Conservation (phyloP, 2,329 filamentous ascomycete genomes). For the Periconia sp. region DNA sequence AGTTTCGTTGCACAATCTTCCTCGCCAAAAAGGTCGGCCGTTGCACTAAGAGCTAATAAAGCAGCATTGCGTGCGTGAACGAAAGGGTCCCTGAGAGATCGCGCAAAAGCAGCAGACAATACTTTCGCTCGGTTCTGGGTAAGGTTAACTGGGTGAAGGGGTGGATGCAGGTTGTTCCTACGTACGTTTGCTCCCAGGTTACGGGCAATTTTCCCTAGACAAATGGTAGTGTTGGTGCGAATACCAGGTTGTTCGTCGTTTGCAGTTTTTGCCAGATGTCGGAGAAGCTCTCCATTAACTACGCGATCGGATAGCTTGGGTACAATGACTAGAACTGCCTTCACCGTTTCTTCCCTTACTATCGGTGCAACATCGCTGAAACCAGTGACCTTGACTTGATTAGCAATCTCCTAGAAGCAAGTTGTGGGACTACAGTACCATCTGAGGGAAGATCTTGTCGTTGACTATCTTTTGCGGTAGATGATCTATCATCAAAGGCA, state of each 20-base stretch:
- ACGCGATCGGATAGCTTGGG: constrained; percentile 87
- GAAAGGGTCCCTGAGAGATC: constrained; percentile 89
- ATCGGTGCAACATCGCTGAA: constrained; percentile 91
- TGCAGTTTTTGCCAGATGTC: constrained; percentile 89
- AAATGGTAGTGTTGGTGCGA: constrained; percentile 96
- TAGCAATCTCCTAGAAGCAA: constrained; percentile 17
- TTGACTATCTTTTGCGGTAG: constrained; percentile 86
- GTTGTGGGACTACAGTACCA: constrained; percentile 53
- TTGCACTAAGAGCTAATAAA: constrained; percentile 81
- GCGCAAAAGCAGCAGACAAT: constrained; percentile 85
- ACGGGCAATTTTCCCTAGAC: constrained; percentile 91
- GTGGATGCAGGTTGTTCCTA: background rate
- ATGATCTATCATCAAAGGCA: constrained; percentile 89
- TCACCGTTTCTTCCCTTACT: constrained; percentile 93
- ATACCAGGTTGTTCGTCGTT: constrained; percentile 98
- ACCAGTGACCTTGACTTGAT: constrained; percentile 67
- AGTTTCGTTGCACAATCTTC: constrained; percentile 87
- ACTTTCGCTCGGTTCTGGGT: constrained; percentile 79
- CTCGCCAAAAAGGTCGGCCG: constrained; percentile 80
- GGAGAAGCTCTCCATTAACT: constrained; percentile 89
- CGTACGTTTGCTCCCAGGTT: constrained; percentile 69
- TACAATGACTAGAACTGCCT: constrained; percentile 86
- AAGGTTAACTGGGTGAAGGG: constrained; percentile 10
- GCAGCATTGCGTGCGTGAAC: constrained; percentile 90
- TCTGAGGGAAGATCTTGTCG: constrained; percentile 93